Evolutionary conservation across 176 grass and related monocot species (phyloP), one percentile per base, ranked within the genome.

Genomic region (Urochloa ruziziensis): DNA sequence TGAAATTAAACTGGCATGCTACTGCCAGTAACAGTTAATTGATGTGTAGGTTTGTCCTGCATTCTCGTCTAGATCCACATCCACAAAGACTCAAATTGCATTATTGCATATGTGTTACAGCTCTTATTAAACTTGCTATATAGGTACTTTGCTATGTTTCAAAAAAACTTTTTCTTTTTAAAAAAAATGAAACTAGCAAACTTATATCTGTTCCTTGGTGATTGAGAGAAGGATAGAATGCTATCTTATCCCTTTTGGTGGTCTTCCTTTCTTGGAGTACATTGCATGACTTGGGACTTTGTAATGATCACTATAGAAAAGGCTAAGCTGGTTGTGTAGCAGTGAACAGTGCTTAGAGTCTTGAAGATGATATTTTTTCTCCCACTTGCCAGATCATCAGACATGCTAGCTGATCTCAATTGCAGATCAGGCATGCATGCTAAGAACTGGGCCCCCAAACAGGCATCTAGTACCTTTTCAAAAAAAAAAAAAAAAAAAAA

Each of bases 381-480:
- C 0, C 32, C n/a, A 4, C 25, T 21, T 73, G 44, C 25, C 27
- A 73, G 44, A 33, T 54, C 19, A 36, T 57, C n/a, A 83, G 29
- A 36, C 77, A 25, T 49, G 29, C 33, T 59, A 78, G 39, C 74
- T 62, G 74, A 48, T 56, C 58, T 35, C 54, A 13, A 21, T 28
- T 60, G 15, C 64, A 79, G 75, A 85, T 62, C 83, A 29, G 40
- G 47, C n/a, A 78, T 48, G 42, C 68, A 70, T 10, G 37, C 43
- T 53, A 10, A 60, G 39, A 70, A 30, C 25, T 79, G 42, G 65
- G 24, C 28, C 7, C 14, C 9, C 24, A 78, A 23, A 29, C 16
- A 71, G 15, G 67, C 21, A 25, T 44, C 67, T 69, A 70, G 21
- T 18, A 10, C n/a, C n/a, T n/a, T n/a, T n/a, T n/a, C n/a, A n/a